Base-by-base conservation (phyloP, 1,284 basidiomycete species). In the Apiotrichum gracile region DNA sequence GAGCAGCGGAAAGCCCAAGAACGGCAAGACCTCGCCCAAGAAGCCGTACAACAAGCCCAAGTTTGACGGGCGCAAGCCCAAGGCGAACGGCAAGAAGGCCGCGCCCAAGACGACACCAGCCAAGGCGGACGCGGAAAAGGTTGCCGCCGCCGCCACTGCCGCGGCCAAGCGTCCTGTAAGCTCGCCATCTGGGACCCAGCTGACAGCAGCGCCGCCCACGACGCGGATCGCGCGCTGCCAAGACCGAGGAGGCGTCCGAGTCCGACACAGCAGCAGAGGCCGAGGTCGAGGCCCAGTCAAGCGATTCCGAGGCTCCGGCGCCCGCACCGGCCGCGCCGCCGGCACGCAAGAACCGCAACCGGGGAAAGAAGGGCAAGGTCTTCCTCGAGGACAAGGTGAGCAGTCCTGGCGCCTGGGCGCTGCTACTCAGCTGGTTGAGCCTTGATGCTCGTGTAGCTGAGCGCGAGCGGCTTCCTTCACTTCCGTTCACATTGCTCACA, bases 331-430 rank as follows among this genome's bases (percentile, higher is more conserved):
- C 13, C 17, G 19, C 1, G 16, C 41, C 12, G 27, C 24, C 8
- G 33, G 44, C 6, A 14, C n/a, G 26, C 8, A 19, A 31, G 40
- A 57, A 49, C 47, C 49, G 38, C 43, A 41, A 19, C 33, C 44
- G 35, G 67, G 12, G 45, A 9, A 73, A 73, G 61, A 73, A 73
- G 57, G 71, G 71, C 40, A 73, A 73, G 56, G 64, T 67, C 35
- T 73, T 73, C 57, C 54, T 73, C 10, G 71, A 73, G 49, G 68
- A 68, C 54, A 70, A 70, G 61, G 70, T 72, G 54, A 44, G 70
- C n/a, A n/a, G n/a, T n/a, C n/a, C n/a, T n/a, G n/a, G n/a, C n/a
- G n/a, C n/a, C n/a, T n/a, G n/a, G n/a, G n/a, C n/a, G n/a, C n/a
- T n/a, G n/a, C n/a, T n/a, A n/a, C n/a, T n/a, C n/a, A n/a, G n/a